A percentile compares a stretch with the other conserved stretches of the same genome.
These are phyloP conservation scores for Tagetes erecta DNA, from an alignment of 129 eudicot species.

Conservation along the genomic window DNA sequence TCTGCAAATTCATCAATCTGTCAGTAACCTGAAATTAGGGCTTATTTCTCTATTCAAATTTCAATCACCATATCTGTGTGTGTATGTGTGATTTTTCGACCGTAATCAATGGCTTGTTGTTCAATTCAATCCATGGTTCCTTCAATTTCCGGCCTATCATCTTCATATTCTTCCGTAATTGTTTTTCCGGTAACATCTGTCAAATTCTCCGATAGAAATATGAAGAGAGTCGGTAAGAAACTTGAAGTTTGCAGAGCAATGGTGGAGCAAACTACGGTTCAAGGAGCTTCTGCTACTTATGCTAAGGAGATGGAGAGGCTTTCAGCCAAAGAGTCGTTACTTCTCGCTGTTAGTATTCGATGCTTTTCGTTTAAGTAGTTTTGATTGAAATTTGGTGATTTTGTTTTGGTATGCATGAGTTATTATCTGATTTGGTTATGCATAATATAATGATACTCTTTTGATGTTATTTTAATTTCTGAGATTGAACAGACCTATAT, in stretches of 20 bases:
- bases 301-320: constrained; percentile 86
- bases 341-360: constrained; percentile 72
- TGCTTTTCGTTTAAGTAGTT: constrained; percentile 7
- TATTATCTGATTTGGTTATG: not conserved
- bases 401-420: not conserved
- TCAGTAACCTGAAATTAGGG: no score
- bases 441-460: not conserved
- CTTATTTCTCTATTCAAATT: no score
- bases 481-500: not conserved
- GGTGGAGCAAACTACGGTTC: constrained; percentile 31
- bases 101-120: constrained; percentile 33
- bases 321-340: constrained; percentile 85
- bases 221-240: constrained; percentile 28
- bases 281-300: constrained; percentile 79
- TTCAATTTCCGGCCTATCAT: constrained; percentile 28
- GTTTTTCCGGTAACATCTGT: constrained; percentile 20
- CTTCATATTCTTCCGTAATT: constrained; percentile 27
- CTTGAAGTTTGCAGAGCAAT: constrained; percentile 50
- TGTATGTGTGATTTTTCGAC: no score
- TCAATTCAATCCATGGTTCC: constrained; percentile 42
- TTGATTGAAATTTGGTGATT: constrained; percentile 5
- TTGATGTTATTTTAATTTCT: no score
- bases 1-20: no score
- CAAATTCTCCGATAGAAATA: not conserved
- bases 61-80: no score